Base-by-base conservation (phyloP, 106 monocot species). In the Narthecium ossifragum region DNA sequence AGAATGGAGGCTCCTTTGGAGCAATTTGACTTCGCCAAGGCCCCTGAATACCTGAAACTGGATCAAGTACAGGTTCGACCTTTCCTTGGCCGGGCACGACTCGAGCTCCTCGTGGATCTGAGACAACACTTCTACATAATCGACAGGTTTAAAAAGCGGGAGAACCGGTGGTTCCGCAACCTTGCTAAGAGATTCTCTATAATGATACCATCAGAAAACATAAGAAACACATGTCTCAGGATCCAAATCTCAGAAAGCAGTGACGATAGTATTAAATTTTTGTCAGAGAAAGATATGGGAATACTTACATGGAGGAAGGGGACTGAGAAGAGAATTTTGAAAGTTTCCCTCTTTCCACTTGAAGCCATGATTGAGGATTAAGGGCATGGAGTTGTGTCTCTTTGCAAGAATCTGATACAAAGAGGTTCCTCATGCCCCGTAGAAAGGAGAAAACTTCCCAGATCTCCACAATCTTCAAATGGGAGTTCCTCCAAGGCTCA, bases 301-400 rank as follows among this genome's bases (percentile, higher is more conserved):
- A 26, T 20, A 63, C 91, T 82, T 87, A 98, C 98, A 91, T 85
- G 28, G 98, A 98, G 64, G 90, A 90, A 60, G 70, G 60, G 17
- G 91, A 65, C 62, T 81, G 69, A 3, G 81, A 66, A 14, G 84
- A 78, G 60, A 74, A 51, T 45, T 98, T 91, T 17, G 86, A 87
- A 4, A 91, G 71, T 63, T 98, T 98, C 31, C 87, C 98, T 55
- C 98, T 76, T 64, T 98, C 98, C 22, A 98, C 98, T 64, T 98
- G 98, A 57, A 98, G 90, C 98, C 90, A 98, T 57, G 90, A 79
- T 46, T 98, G 98, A 31, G 91, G 98, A 77, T 91, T 87, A 26
- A 98, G 67, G n/a, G 69, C 76, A 57, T 91, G 90, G n/a, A 98
- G 53, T 55, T 91, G 86, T 14, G 86, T 85, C 54, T 91, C 87